Evolutionary conservation across 2,329 filamentous ascomycete genomes (phyloP).

Genomic region (Fusarium fracticaudum): DNA sequence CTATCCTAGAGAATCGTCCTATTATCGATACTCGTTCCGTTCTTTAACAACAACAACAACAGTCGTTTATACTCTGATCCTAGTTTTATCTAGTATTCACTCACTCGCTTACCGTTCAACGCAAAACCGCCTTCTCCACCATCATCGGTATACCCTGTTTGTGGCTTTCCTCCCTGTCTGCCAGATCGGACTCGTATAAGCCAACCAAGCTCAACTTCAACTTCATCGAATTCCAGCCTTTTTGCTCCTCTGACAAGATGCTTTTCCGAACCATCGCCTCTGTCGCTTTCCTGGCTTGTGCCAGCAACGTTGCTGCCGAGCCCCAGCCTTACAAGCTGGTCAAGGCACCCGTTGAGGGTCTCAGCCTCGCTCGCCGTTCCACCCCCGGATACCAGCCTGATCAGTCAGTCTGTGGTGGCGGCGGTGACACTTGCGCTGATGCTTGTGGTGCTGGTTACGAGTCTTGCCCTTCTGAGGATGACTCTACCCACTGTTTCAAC

Average conservation of each 20-base stretch:
- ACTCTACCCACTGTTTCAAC: constrained; percentile 68
- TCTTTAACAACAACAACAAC: constrained; percentile 35
- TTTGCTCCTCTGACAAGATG: constrained; percentile 44
- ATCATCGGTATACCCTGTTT: constrained; percentile 29
- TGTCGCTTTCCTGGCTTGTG: constrained; percentile 49
- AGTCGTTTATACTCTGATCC: constrained; percentile 15
- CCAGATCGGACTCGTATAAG: constrained; percentile 25
- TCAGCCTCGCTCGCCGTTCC: constrained; percentile 57
- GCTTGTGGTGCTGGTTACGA: constrained; percentile 63
- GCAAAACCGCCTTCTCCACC: constrained; percentile 30
- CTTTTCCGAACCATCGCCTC: constrained; percentile 48
- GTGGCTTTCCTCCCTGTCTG: constrained; percentile 37
- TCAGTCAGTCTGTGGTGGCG: constrained; percentile 56
- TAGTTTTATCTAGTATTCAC: constrained; percentile 24
- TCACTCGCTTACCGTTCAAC: constrained; percentile 17
- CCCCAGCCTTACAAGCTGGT: constrained; percentile 51
- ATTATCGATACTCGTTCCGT: constrained; percentile 40
- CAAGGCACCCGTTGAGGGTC: constrained; percentile 48
- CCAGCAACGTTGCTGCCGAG: constrained; percentile 45
- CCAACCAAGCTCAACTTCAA: constrained; percentile 2
- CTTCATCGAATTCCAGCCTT: constrained; percentile 8
- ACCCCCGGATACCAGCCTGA: constrained; percentile 60
- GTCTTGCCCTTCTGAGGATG: constrained; percentile 60
- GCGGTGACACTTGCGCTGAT: constrained; percentile 62
- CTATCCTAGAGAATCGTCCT: constrained; percentile 36